A percentile compares a stretch with the other conserved stretches of the same genome.
Evolutionary conservation across 2,329 filamentous ascomycete genomes (phyloP).

Genomic region (Exophiala phaeomuriformis): DNA sequence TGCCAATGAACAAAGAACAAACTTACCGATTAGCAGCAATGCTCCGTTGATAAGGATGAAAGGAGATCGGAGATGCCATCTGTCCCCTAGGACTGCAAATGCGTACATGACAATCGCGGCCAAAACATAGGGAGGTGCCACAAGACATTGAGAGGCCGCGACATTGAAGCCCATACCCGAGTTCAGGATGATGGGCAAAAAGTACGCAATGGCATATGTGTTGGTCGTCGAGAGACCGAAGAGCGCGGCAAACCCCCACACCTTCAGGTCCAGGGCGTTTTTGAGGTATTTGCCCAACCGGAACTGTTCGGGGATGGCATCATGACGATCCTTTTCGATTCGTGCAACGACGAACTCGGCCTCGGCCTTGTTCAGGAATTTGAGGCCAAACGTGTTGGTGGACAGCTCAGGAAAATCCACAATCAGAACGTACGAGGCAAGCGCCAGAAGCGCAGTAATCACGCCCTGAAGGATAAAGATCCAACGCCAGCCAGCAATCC

Average conservation of each 20-base stretch:
- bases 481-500: slow-evolving; percentile 33
- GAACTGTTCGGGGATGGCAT: slow-evolving; percentile 46
- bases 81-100: slow-evolving; percentile 64
- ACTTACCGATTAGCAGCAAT: slow-evolving; percentile 19
- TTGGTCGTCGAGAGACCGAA: slow-evolving; percentile 56
- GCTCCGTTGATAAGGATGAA: slow-evolving; percentile 57
- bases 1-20: no score
- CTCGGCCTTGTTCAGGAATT: slow-evolving; percentile 30
- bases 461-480: slow-evolving; percentile 39
- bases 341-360: slow-evolving; percentile 35
- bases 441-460: slow-evolving; percentile 37
- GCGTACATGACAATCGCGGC: slow-evolving; percentile 59
- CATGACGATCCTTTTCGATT: slow-evolving; percentile 49
- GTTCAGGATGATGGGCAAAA: slow-evolving; percentile 66
- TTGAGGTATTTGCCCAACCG: slow-evolving; percentile 43
- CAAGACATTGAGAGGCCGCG: slow-evolving; percentile 60
- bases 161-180: slow-evolving; percentile 58
- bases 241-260: slow-evolving; percentile 50
- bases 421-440: slow-evolving; percentile 38
- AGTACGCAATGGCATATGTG: slow-evolving; percentile 70
- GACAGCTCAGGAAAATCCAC: slow-evolving; percentile 37
- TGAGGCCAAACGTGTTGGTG: slow-evolving; percentile 16
- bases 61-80: slow-evolving; percentile 62
- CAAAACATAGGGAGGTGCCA: slow-evolving; percentile 62
- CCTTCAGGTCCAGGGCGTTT: slow-evolving; percentile 44